These are phyloP conservation scores for Fraxinus velutina DNA, from an alignment of 305 asterid genomes.

Conservation along the genomic window DNA sequence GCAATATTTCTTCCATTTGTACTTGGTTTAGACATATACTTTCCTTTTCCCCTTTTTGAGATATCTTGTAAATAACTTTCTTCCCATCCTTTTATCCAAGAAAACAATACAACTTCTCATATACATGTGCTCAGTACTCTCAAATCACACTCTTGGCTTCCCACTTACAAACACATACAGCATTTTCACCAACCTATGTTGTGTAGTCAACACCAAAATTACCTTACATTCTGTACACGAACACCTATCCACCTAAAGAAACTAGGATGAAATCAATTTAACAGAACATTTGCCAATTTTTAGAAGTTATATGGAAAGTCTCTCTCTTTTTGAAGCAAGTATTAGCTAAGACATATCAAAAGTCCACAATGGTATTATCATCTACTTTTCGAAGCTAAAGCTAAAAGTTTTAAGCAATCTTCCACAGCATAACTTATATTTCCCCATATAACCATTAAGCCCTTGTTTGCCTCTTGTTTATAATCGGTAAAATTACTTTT, in stretches of 20 bases:
- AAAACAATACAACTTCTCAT: neutral
- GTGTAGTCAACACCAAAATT: neutral
- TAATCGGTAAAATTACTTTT: neutral
- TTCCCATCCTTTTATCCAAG: neutral
- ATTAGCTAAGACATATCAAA: neutral
- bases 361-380: neutral
- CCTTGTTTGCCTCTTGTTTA: neutral
- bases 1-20: neutral
- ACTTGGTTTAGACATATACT: neutral
- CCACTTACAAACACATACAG: neutral
- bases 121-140: neutral
- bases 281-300: neutral
- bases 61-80: neutral
- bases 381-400: neutral
- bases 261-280: neutral
- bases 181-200: neutral
- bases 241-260: neutral
- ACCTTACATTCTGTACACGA: neutral
- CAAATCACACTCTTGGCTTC: neutral
- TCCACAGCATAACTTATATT: neutral
- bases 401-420: neutral
- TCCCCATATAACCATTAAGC: neutral
- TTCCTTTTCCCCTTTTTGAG: neutral
- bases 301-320: neutral
- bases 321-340: neutral